A percentile compares a stretch with the other conserved stretches of the same genome.
These are phyloP conservation scores for Zygotorulaspora mrakii DNA, from an alignment of 1,139 yeast species.

Conservation along the genomic window DNA sequence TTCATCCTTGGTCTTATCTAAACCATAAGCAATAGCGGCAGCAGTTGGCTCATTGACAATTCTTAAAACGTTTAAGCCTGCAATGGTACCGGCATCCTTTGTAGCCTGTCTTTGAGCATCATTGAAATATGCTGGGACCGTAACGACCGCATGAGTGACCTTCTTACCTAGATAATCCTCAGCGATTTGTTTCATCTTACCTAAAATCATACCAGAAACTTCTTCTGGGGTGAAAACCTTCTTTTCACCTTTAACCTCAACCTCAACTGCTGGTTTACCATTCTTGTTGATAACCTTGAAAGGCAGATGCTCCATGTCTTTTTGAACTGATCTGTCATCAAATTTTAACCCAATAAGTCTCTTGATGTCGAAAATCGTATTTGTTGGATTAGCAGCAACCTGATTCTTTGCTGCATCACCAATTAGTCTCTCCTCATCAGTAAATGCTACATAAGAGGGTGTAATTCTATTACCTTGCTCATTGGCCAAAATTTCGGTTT, in stretches of 20 bases:
- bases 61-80: constrained; percentile 87
- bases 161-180: constrained; percentile 86
- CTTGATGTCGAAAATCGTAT: constrained; percentile 82
- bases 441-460: constrained; percentile 85
- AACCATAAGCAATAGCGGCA: constrained; percentile 94
- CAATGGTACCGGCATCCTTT: constrained; percentile 92
- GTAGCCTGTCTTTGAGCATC: constrained; percentile 98
- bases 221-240: constrained; percentile 84
- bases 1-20: constrained; percentile 83
- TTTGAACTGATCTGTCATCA: constrained; percentile 71
- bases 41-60: constrained; percentile 96
- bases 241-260: constrained; percentile 61
- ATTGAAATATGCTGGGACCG: constrained; percentile 95
- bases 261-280: constrained; percentile 79
- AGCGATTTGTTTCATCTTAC: constrained; percentile 90
- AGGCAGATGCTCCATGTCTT: constrained; percentile 80
- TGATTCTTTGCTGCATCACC: constrained; percentile 96
- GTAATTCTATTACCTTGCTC: constrained; percentile 96
- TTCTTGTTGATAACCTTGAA: constrained; percentile 61
- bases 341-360: constrained; percentile 80
- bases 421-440: constrained; percentile 79
- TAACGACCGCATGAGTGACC: constrained; percentile 91
- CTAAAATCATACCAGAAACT: constrained; percentile 85
- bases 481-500: constrained; percentile 88
- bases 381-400: constrained; percentile 74